Evolutionary conservation across 2,329 filamentous ascomycete species (phyloP).

Genomic region (Neonectria faginata): DNA sequence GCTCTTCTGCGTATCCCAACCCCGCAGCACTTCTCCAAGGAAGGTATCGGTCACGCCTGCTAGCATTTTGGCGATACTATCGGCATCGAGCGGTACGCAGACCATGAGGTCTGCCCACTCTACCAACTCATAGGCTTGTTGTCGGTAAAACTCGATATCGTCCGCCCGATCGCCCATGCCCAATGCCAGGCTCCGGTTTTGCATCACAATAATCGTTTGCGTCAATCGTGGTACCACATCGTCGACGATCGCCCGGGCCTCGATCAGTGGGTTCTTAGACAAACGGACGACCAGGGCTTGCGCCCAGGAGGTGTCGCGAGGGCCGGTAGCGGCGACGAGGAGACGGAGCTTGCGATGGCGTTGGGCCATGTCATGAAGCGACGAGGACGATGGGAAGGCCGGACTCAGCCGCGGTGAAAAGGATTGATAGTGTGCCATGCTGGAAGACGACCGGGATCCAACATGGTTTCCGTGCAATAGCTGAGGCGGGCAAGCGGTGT

Average conservation of each 20-base stretch:
- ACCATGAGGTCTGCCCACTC: constrained; percentile 91
- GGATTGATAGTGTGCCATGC: constrained; percentile 50
- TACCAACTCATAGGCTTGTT: constrained; percentile 74
- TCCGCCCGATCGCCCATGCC: constrained; percentile 53
- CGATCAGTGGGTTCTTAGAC: constrained; percentile 72
- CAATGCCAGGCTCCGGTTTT: constrained; percentile 60
- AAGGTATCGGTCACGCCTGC: constrained; percentile 85
- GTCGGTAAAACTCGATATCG: constrained; percentile 63
- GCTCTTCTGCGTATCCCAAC: constrained; percentile 89
- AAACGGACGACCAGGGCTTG: constrained; percentile 74
- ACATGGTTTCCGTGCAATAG: constrained; percentile 48
- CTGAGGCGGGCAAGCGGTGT: constrained; percentile 46
- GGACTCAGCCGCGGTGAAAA: constrained; percentile 49
- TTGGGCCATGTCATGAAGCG: constrained; percentile 52
- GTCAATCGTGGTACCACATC: constrained; percentile 72
- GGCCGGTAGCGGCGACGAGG: constrained; percentile 74
- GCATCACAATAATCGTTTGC: constrained; percentile 71
- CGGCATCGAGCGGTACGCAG: constrained; percentile 85
- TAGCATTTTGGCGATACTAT: constrained; percentile 88
- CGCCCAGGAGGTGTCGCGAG: constrained; percentile 73
- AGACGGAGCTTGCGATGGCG: constrained; percentile 66
- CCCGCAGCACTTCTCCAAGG: constrained; percentile 81
- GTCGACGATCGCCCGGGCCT: constrained; percentile 72
- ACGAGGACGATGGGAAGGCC: constrained; percentile 50
- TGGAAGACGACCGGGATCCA: constrained; percentile 43